Evolutionary conservation across 768 basidiomycete species (phyloP), one percentile per base, ranked within the genome.

Genomic region (Hypholoma sublateritium): DNA sequence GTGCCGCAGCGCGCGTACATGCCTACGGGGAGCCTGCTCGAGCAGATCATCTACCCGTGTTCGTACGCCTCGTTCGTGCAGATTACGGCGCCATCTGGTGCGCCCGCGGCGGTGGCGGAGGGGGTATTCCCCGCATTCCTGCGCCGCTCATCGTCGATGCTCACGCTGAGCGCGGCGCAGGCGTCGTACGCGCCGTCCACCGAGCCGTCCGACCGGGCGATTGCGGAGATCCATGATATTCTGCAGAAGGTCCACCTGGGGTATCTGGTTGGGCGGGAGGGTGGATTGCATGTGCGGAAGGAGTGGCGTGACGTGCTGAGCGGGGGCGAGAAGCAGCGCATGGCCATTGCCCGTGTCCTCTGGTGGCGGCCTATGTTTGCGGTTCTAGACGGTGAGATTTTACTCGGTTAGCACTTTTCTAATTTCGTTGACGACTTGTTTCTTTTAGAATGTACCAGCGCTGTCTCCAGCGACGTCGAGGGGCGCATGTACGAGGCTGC

Each of bases 281-380:
- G 96, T 0, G 95, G 95, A 0, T 91, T 93, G 86, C 78, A 77
- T 58, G 89, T 93, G 24, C 75, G 88, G 66, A 98, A 97, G 72
- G 95, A 98, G 70, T 98, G 95, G 95, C 83, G 93, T 60, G 93
- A 97, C 72, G 93, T 98, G 44, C 74, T 96, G 65, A 95, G 93
- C 63, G 96, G 96, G 0, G 96, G 96, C 0, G 96, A 98, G 81
- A 98, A 97, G 73, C 96, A 98, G 72, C 73, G 95, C 85, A 95
- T 98, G 90, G 88, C 84, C 0, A 84, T 98, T 80, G 93, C 95
- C 6, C 80, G 95, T n/a, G 87, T 95, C 16, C 91, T 98, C 69
- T 95, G 93, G 71, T 92, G 93, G 69, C 72, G 78, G 32, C 93
- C 93, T 1, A 84, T 82, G 68, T 95, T 88, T 70, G 93, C 88